Evolutionary conservation across 2,329 filamentous ascomycete species (phyloP).

Genomic region (Microdochium nivale): DNA sequence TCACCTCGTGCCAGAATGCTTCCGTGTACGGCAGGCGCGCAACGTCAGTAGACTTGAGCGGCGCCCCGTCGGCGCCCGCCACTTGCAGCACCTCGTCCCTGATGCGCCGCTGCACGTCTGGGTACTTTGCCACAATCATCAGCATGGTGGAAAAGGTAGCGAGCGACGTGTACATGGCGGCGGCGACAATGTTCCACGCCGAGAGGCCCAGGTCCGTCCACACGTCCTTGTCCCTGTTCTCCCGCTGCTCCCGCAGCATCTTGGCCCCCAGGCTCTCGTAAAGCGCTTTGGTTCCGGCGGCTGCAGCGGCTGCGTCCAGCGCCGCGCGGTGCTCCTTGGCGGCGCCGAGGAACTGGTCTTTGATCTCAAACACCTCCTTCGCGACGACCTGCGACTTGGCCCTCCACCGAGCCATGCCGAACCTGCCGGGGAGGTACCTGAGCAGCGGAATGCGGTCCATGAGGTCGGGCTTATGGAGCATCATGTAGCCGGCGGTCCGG

Average conservation of each 20-base stretch:
- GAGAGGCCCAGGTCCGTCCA: neutral
- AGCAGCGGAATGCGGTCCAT: neutral
- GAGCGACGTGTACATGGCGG: slow-evolving; percentile 14
- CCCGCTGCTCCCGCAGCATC: neutral
- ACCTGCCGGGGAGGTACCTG: neutral
- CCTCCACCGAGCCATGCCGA: neutral
- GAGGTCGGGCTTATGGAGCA: neutral
- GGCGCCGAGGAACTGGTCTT: neutral
- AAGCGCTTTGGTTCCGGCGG: neutral
- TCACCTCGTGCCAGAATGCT: neutral
- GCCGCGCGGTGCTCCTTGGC: neutral
- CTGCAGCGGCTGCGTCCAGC: neutral
- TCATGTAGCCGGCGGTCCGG: neutral
- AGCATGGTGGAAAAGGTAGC: slow-evolving; percentile 13
- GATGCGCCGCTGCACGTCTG: neutral
- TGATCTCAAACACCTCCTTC: neutral
- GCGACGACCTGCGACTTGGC: neutral
- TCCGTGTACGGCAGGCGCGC: neutral
- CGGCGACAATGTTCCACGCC: neutral
- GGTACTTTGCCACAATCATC: slow-evolving; percentile 6
- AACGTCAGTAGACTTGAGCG: neutral
- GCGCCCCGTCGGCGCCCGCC: neutral
- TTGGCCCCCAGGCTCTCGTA: neutral
- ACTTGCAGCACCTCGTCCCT: neutral
- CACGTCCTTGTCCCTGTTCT: neutral